Conservation (phyloP, 1,284 basidiomycete genomes). For the Albatrellus sp. region DNA sequence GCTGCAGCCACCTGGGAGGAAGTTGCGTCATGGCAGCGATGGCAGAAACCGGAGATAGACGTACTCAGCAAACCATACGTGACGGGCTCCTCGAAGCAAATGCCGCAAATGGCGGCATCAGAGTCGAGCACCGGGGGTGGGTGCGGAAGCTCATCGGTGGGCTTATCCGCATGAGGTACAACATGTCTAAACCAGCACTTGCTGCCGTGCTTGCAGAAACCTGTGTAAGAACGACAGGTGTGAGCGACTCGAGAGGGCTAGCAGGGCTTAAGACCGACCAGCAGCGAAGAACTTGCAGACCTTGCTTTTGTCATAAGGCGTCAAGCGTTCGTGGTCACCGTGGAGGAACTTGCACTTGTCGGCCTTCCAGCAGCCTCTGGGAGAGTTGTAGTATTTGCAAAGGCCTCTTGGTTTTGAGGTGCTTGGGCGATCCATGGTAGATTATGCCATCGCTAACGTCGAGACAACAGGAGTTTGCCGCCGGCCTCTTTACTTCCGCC, state of each 20-base stretch:
- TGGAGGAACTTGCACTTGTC: slow-evolving; percentile 65
- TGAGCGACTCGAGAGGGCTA: background rate
- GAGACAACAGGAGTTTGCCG: background rate
- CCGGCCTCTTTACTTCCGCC: background rate
- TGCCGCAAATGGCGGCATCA: slow-evolving; percentile 41
- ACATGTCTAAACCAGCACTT: slow-evolving; percentile 63
- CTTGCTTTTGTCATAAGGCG: slow-evolving; percentile 60
- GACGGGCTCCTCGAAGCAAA: slow-evolving; percentile 60
- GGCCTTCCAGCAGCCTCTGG: slow-evolving; percentile 55
- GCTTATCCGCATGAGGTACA: slow-evolving; percentile 11
- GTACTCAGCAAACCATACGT: slow-evolving; percentile 58
- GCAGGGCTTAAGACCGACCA: slow-evolving; percentile 23
- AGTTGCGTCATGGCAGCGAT: slow-evolving; percentile 4
- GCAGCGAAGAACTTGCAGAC: slow-evolving; percentile 48
- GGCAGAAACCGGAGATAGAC: slow-evolving; percentile 11
- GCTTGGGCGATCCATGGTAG: slow-evolving; percentile 10
- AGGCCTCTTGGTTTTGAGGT: slow-evolving; percentile 41
- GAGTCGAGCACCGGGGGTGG: slow-evolving; percentile 9
- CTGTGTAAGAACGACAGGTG: slow-evolving; percentile 17
- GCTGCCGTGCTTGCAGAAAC: slow-evolving; percentile 54
- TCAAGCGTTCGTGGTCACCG: slow-evolving; percentile 35
- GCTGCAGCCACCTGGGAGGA: slow-evolving; percentile 42
- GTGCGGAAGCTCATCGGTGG: slow-evolving; percentile 13
- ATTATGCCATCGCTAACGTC: slow-evolving; percentile 8
- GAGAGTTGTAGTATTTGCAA: slow-evolving; percentile 46